phyloP scores from a whole-genome alignment of 1,284 basidiomycete species.

The Moniliella sp. region DNA sequence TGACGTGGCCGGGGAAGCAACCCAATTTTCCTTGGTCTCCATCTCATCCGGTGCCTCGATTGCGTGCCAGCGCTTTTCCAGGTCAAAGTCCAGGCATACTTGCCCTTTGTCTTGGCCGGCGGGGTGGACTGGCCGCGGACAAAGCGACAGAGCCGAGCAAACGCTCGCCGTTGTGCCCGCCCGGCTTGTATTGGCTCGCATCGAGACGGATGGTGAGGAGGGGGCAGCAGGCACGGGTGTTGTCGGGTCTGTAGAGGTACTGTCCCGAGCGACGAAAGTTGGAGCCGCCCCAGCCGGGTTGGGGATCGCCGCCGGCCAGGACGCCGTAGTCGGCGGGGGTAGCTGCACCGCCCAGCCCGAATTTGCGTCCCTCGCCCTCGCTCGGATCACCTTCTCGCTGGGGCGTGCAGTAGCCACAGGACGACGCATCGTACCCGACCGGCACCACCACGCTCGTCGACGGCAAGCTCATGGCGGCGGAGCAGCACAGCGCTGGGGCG shows the following conservation, averaged over 20 bases:
- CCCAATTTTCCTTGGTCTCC: background rate
- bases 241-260: slow-evolving; percentile 27
- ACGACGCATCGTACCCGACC: background rate
- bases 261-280: slow-evolving; percentile 24
- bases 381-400: background rate
- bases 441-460: background rate
- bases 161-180: no score
- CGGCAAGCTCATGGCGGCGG: background rate
- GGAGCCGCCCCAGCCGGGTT: slow-evolving; percentile 15
- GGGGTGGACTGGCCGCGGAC: no score
- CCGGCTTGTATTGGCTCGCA: no score
- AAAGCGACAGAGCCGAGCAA: no score
- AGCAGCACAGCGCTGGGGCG: no score
- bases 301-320: slow-evolving; percentile 15
- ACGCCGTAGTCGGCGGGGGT: slow-evolving; percentile 5
- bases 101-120: no score
- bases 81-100: no score
- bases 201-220: slow-evolving; percentile 22
- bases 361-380: background rate
- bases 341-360: background rate
- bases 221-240: slow-evolving; percentile 19
- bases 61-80: no score
- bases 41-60: slow-evolving; percentile 2
- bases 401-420: background rate
- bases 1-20: background rate